Percentiles rank a stretch among this genome's conserved stretches.
Conservation (phyloP, 1,284 basidiomycete genomes). For the Inonotus obliquus region DNA sequence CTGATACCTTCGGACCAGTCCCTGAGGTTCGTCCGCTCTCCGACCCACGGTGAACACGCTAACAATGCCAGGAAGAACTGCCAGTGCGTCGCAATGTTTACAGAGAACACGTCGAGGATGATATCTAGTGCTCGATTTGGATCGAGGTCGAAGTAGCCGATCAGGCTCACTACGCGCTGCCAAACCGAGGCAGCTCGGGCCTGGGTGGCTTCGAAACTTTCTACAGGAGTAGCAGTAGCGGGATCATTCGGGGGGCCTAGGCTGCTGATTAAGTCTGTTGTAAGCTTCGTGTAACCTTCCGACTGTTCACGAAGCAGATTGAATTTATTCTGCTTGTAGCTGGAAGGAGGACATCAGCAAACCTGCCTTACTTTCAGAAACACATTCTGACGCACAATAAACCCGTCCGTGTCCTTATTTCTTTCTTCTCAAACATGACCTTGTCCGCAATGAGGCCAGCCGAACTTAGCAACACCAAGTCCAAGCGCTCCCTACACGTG, state of each 20-base stretch:
- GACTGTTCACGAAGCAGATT: constrained; percentile 96
- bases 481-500: constrained; percentile 69
- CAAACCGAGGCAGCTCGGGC: constrained; percentile 73
- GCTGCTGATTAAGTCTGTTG: constrained; percentile 77
- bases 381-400: constrained; percentile 61
- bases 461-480: constrained; percentile 52
- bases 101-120: constrained; percentile 86
- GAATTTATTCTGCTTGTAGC: constrained; percentile 98
- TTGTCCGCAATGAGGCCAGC: constrained; percentile 65
- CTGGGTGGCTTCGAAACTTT: constrained; percentile 51
- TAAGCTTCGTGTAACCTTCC: constrained; percentile 93
- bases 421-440: constrained; percentile 60
- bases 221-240: constrained; percentile 54
- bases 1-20: constrained; percentile 31
- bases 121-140: constrained; percentile 93
- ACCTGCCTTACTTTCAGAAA: constrained; percentile 8
- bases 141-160: constrained; percentile 95
- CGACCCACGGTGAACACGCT: constrained; percentile 78
- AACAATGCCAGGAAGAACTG: constrained; percentile 90
- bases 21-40: constrained; percentile 32
- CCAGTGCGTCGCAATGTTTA: constrained; percentile 80
- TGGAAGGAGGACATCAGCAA: constrained; percentile 30
- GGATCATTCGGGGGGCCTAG: constrained; percentile 69
- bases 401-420: constrained; percentile 71
- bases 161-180: constrained; percentile 82